Conservation (phyloP, 768 basidiomycete genomes). For the Russula abietina region DNA sequence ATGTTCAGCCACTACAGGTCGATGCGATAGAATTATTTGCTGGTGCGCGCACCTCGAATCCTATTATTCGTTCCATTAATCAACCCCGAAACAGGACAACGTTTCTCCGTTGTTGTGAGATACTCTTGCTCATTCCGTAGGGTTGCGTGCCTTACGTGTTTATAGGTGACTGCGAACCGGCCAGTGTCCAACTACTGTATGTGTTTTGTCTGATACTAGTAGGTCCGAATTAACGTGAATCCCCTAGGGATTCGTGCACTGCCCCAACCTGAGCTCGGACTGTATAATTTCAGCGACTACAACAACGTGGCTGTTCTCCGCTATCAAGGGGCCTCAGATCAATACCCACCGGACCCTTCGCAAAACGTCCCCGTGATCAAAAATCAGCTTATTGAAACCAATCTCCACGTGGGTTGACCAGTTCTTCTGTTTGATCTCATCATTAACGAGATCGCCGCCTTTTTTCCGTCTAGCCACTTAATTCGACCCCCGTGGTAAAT, state of each 20-base stretch:
- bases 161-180: slow-evolving; percentile 37
- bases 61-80: neutral
- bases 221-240: neutral
- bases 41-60: slow-evolving; percentile 27
- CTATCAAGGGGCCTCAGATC: slow-evolving; percentile 33
- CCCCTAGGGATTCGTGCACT: slow-evolving; percentile 27
- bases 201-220: slow-evolving; percentile 15
- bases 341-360: slow-evolving; percentile 30
- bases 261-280: slow-evolving; percentile 26
- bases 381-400: slow-evolving; percentile 22
- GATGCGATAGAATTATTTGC: slow-evolving; percentile 40
- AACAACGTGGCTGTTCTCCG: slow-evolving; percentile 38
- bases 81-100: slow-evolving; percentile 19
- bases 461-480: slow-evolving; percentile 19
- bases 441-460: neutral
- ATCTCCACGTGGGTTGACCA: slow-evolving; percentile 23
- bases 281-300: slow-evolving; percentile 26
- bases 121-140: neutral
- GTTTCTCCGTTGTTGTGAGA: slow-evolving; percentile 30
- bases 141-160: neutral
- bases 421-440: neutral
- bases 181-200: slow-evolving; percentile 42
- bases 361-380: slow-evolving; percentile 7
- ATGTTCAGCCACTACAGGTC: slow-evolving; percentile 33
- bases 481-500: slow-evolving; percentile 9